Conservation (phyloP, 441 rosid species). For the Erysimum cheiri region DNA sequence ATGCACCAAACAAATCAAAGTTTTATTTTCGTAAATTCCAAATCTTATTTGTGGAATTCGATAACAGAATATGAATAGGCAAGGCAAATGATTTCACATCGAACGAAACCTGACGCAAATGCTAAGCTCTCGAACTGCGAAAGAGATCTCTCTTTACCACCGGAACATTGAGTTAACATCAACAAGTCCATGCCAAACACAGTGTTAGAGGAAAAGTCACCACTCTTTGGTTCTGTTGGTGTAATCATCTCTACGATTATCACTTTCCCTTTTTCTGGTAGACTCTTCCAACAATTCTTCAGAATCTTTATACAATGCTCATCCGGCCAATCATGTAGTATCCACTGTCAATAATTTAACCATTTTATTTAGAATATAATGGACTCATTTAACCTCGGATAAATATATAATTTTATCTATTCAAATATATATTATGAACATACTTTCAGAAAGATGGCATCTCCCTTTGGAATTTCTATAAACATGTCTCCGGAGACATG, state of each 20-base stretch:
- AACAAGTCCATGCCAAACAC: slow-evolving; percentile 37
- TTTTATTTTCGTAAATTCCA: neutral
- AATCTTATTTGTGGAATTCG: slow-evolving; percentile 43
- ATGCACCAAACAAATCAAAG: neutral
- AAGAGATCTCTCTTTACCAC: slow-evolving; percentile 38
- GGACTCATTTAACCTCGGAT: neutral
- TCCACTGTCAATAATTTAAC: slow-evolving; percentile 25
- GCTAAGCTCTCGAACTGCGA: slow-evolving; percentile 32
- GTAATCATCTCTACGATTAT: slow-evolving; percentile 48
- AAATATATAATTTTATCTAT: neutral
- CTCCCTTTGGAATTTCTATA: slow-evolving; percentile 41
- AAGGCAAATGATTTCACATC: slow-evolving; percentile 34
- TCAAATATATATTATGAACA: neutral
- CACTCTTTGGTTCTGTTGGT: slow-evolving; percentile 42
- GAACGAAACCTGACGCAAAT: slow-evolving; percentile 22
- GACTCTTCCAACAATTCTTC: slow-evolving; percentile 49
- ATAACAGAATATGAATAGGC: slow-evolving; percentile 41
- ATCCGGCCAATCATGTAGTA: slow-evolving; percentile 43
- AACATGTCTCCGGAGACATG: slow-evolving; percentile 46
- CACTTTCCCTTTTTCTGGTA: slow-evolving; percentile 48
- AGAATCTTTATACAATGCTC: slow-evolving; percentile 48
- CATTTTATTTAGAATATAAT: neutral
- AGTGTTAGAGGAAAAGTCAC: slow-evolving; percentile 26
- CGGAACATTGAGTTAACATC: slow-evolving; percentile 30
- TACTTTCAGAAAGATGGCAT: slow-evolving; percentile 44